phyloP scores from a whole-genome alignment of 768 basidiomycete species.

The Trametes maxima region DNA sequence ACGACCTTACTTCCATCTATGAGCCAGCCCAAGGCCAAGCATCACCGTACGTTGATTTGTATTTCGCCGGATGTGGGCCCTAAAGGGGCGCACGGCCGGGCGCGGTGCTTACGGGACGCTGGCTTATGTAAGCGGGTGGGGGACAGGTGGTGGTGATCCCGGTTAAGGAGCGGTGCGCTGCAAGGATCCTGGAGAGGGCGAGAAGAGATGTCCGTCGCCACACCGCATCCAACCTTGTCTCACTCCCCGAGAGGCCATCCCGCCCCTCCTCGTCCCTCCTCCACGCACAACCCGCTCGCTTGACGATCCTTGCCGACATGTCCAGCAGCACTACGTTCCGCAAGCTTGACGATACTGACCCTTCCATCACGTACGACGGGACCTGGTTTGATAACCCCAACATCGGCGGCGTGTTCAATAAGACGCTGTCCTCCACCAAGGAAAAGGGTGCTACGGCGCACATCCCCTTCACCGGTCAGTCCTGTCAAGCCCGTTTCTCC shows the following conservation, averaged over 20 bases:
- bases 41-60: no score
- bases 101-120: no score
- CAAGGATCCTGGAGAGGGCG: neutral
- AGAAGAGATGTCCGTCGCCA: conserved; percentile 2
- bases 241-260: neutral
- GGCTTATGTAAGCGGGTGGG: no score
- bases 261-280: neutral
- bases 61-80: no score
- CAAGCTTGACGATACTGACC: conserved; percentile 17
- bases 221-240: conserved; percentile 8
- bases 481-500: neutral
- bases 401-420: conserved; percentile 2
- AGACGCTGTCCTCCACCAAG: conserved; percentile 7
- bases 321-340: neutral
- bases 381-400: conserved; percentile 9
- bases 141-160: no score
- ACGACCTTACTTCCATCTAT: no score
- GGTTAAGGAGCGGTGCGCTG: neutral
- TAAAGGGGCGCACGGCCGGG: no score
- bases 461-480: conserved; percentile 15
- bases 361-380: conserved; percentile 10
- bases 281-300: neutral
- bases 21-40: no score
- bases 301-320: conserved; percentile 1
- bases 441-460: neutral